Evolutionary conservation across 208 protist genomes (phyloP).

Genomic region (Wallacemonas sp.): DNA sequence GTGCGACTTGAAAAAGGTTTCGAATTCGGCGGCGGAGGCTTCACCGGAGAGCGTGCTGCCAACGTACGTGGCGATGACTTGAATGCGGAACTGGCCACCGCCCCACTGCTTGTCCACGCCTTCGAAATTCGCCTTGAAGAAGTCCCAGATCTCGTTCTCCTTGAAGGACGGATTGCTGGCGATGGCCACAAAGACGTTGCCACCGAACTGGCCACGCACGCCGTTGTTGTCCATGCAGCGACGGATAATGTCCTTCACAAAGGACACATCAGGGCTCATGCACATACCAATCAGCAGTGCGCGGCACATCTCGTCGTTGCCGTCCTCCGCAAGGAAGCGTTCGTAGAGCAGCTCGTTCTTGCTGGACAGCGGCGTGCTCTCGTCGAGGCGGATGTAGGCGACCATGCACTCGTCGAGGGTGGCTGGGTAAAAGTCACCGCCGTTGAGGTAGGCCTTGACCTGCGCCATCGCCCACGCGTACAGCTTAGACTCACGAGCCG

Average conservation of each 20-base stretch:
- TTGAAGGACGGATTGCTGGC: slow-evolving; percentile 48
- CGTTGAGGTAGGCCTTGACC: slow-evolving; percentile 48
- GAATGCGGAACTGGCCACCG: slow-evolving; percentile 87
- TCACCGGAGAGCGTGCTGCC: slow-evolving; percentile 54
- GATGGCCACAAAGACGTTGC: slow-evolving; percentile 53
- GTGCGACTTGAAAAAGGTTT: slow-evolving; percentile 70
- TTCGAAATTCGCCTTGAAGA: slow-evolving; percentile 73
- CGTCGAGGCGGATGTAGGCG: slow-evolving; percentile 46
- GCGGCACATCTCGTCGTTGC: slow-evolving; percentile 71
- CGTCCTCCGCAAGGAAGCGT: slow-evolving; percentile 53
- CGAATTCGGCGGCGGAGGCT: slow-evolving; percentile 47
- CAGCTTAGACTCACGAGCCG: slow-evolving; percentile 27
- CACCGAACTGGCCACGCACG: slow-evolving; percentile 82
- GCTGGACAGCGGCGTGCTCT: slow-evolving; percentile 16
- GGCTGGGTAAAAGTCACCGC: slow-evolving; percentile 32
- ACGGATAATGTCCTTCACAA: slow-evolving; percentile 55
- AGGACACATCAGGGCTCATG: slow-evolving; percentile 43
- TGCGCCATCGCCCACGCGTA: slow-evolving; percentile 67
- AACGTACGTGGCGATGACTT: slow-evolving; percentile 71
- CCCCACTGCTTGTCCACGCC: slow-evolving; percentile 86
- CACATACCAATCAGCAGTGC: slow-evolving; percentile 64
- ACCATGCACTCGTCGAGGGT: slow-evolving; percentile 50
- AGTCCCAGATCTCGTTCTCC: slow-evolving; percentile 54
- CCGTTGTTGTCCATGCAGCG: slow-evolving; percentile 63
- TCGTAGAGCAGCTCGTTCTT: slow-evolving; percentile 45